These are phyloP conservation scores for Diaporthe vexans DNA, from an alignment of 2,329 filamentous ascomycete species.

Conservation along the genomic window DNA sequence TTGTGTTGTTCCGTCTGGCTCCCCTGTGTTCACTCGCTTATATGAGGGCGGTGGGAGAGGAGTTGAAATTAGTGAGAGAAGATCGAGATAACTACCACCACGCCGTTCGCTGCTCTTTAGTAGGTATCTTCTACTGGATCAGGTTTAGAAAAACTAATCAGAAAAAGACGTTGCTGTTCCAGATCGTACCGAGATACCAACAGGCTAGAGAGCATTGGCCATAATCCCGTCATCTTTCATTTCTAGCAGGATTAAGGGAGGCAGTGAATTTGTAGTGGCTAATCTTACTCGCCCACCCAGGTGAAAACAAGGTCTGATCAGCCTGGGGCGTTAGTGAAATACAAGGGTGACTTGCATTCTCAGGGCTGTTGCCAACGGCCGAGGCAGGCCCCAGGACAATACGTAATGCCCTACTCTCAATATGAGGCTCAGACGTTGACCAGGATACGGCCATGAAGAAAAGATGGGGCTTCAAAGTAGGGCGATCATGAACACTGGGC, in stretches of 20 bases:
- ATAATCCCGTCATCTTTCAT: background rate
- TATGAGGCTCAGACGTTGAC: too few relatives aligned
- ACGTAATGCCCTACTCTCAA: background rate
- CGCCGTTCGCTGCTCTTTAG: background rate
- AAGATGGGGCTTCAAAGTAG: background rate
- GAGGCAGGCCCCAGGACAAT: background rate
- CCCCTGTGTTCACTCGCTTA: background rate
- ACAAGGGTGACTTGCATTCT: background rate
- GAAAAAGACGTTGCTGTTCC: background rate
- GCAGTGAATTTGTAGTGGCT: background rate
- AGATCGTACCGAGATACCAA: background rate
- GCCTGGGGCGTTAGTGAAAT: background rate
- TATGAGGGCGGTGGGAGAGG: background rate
- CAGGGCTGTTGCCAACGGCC: too few relatives aligned
- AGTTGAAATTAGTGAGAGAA: background rate
- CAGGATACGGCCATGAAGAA: background rate
- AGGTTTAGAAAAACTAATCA: too few relatives aligned
- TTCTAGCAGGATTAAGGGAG: background rate
- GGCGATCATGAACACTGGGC: background rate
- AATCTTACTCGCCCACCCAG: background rate
- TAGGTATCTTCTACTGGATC: background rate
- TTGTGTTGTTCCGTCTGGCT: background rate
- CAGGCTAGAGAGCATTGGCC: background rate
- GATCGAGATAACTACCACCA: background rate
- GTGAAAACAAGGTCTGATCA: background rate